A percentile compares a stretch with the other conserved stretches of the same genome.
These are phyloP conservation scores for Dissoconium aciculare DNA, from an alignment of 2,329 filamentous ascomycete genomes.

Conservation along the genomic window DNA sequence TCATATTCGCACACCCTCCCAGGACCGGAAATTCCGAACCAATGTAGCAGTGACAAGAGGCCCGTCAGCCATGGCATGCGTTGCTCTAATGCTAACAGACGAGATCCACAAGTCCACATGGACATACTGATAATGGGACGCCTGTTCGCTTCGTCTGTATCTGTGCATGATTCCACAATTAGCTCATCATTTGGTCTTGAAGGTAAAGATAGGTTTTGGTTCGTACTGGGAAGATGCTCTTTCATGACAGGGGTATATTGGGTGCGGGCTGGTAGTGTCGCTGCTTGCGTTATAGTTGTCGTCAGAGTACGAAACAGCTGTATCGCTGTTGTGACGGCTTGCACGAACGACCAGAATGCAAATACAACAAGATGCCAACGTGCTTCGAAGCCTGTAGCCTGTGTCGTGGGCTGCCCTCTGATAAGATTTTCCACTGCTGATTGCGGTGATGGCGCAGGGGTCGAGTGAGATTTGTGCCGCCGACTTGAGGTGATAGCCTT, in stretches of 20 bases:
- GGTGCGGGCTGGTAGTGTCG: conserved; percentile 2
- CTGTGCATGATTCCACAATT: too few relatives aligned
- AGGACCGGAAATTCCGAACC: conserved; percentile 56
- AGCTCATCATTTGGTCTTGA: too few relatives aligned
- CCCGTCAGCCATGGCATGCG: conserved; percentile 89
- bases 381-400: too few relatives aligned
- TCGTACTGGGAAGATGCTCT: too few relatives aligned
- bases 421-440: too few relatives aligned
- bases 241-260: too few relatives aligned
- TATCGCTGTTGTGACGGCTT: conserved; percentile 36
- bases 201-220: too few relatives aligned
- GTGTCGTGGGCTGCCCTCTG: too few relatives aligned
- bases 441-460: too few relatives aligned
- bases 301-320: conserved; percentile 48
- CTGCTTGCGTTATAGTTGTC: conserved; percentile 38
- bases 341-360: conserved; percentile 35
- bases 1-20: conserved; percentile 60
- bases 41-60: conserved; percentile 59
- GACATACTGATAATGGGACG: conserved; percentile 60
- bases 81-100: conserved; percentile 54
- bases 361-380: too few relatives aligned
- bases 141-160: conserved; percentile 4
- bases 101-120: conserved; percentile 58
- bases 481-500: conserved; percentile 31
- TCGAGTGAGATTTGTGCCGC: too few relatives aligned